Evolutionary conservation across 1,139 yeast genomes (phyloP), one percentile per base, ranked within the genome.

Genomic region (Taphrina confusa): DNA sequence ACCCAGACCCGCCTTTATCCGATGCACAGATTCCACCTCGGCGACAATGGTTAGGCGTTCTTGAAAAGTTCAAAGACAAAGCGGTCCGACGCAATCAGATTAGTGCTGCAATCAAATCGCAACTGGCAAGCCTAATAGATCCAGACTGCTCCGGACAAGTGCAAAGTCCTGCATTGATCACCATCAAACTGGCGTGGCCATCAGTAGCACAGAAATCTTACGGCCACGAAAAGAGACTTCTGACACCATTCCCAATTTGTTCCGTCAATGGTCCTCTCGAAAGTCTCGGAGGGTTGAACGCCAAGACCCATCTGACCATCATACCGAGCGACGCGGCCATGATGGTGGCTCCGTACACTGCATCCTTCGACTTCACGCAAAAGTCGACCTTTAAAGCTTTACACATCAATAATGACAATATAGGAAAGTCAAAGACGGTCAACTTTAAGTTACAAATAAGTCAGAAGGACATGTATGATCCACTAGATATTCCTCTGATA

Each of bases 201-300:
- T 44, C 50, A 12, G 60, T 60, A 23, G 59, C 55, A 9, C 62
- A 55, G 30, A 60, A 60, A 28, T 60, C 62, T 2, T 60, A 60
- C 36, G 60, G 60, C 9, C 28, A 33, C 25, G 62, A 60, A 34
- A 60, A 60, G 36, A 54, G 62, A n/a, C 57, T 47, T 23, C 37
- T 60, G 46, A 52, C 60, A 4, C 62, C 62, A 6, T 47, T 60
- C n/a, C 62, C 62, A 4, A 18, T 39, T 16, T 28, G 57, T 18
- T 27, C 51, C 20, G 49, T 60, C 28, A 25, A 18, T 16, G 55
- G 55, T 3, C 16, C 34, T 4, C 28, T 28, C 20, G 25, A 20
- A 4, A 36, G 20, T 3, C 28, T 45, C 20, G 25, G 47, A 8
- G 51, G 46, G 18, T 46, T 36, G 1, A 22, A 18, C n/a, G 49